Conservation (phyloP, 2,329 filamentous ascomycete species). For the Dactylella cylindrospora region DNA sequence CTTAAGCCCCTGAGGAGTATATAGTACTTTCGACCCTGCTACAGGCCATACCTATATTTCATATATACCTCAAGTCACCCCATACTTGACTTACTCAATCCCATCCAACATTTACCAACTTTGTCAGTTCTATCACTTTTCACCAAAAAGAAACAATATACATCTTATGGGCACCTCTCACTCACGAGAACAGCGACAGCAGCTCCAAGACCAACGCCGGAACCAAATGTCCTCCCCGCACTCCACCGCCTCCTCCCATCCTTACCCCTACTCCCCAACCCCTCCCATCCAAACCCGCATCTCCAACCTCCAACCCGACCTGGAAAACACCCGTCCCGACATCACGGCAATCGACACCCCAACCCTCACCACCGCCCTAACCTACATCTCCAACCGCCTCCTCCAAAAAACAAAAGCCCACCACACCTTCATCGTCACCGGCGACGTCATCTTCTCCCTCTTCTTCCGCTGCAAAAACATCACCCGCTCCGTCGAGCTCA, state of each 20-base stretch:
- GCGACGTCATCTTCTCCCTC: conserved; percentile 24
- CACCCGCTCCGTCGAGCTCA: conserved; percentile 11
- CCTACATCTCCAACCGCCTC: conserved; percentile 26
- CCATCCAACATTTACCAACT: too few relatives aligned
- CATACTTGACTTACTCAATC: too few relatives aligned
- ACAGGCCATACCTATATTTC: too few relatives aligned
- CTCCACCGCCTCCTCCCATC: conserved; percentile 14
- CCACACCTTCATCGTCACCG: conserved; percentile 41
- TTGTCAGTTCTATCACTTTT: background rate
- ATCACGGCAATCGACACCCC: conserved; percentile 27
- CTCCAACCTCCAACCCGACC: background rate
- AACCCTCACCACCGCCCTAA: conserved; percentile 26
- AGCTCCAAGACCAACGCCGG: background rate
- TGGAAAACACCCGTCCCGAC: background rate
- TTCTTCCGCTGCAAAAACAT: conserved; percentile 19
- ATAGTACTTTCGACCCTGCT: too few relatives aligned
- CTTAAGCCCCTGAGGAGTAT: too few relatives aligned
- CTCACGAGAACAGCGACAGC: conserved; percentile 34
- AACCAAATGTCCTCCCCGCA: conserved; percentile 7
- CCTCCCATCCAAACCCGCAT: conserved; percentile 7
- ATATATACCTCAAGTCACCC: too few relatives aligned
- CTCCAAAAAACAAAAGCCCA: conserved; percentile 38
- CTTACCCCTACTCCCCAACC: conserved; percentile 12
- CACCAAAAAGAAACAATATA: background rate
- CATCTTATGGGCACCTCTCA: conserved; percentile 33